These are phyloP conservation scores for Blastomyces silverae DNA, from an alignment of 2,329 filamentous ascomycete genomes.

Conservation along the genomic window DNA sequence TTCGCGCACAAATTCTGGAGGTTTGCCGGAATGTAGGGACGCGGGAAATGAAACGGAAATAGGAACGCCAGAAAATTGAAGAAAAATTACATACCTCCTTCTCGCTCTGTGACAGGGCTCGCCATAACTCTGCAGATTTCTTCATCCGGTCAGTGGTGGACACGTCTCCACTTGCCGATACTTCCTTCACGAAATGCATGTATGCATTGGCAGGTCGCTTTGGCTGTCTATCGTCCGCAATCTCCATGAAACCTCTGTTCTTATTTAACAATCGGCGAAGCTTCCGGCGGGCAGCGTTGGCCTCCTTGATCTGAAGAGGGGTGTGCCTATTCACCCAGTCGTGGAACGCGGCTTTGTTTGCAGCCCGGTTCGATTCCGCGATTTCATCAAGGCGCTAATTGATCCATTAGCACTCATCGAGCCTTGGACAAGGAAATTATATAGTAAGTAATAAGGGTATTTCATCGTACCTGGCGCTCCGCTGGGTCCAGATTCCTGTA, in stretches of 20 bases:
- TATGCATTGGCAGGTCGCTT: constrained; percentile 41
- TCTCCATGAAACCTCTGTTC: constrained; percentile 23
- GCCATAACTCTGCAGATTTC: constrained; percentile 15
- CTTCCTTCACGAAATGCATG: constrained; percentile 42
- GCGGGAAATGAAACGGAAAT: not conserved
- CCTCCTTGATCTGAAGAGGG: constrained; percentile 51
- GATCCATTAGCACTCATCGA: constrained; percentile 10
- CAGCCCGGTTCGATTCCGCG: constrained; percentile 43
- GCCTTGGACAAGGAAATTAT: not conserved
- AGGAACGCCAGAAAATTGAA: not conserved
- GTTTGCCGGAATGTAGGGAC: not conserved
- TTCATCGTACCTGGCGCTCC: constrained; percentile 34
- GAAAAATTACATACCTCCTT: constrained; percentile 24
- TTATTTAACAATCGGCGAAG: constrained; percentile 26
- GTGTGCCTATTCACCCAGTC: constrained; percentile 52
- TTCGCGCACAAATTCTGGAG: not conserved
- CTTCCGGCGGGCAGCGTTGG: constrained; percentile 52
- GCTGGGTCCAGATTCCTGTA: constrained; percentile 31
- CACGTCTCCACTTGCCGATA: constrained; percentile 46
- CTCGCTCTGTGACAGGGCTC: constrained; percentile 34
- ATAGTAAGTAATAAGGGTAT: not conserved
- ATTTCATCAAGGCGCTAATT: constrained; percentile 50
- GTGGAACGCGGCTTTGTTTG: constrained; percentile 42
- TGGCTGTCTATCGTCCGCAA: constrained; percentile 51
- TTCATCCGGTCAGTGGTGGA: constrained; percentile 37